Base-by-base conservation (phyloP, 1,284 basidiomycete genomes). In the Taiwanofungus camphoratus region DNA sequence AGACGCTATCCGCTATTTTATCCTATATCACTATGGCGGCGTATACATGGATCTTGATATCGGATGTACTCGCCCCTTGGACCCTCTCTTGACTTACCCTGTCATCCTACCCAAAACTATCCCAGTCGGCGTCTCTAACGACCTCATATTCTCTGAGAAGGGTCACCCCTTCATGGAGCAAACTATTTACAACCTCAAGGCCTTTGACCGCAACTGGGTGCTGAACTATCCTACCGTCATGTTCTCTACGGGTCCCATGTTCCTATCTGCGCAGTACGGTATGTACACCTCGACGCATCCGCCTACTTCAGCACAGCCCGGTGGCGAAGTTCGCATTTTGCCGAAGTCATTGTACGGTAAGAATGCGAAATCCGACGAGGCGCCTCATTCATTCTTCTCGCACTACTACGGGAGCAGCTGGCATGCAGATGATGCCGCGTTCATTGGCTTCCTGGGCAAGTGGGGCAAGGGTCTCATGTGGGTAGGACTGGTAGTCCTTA, bases 171-270 rank as follows among this genome's bases (percentile, higher is more conserved):
- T 99, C 70, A 79, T 98, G 72, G 82, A 86, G 27, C 89, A 93
- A 64, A 87, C 92, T 39, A 95, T 98, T 54, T 86, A 95, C 68
- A 92, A 85, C 54, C 80, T 98, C 50, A 76, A 83, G 57, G 84
- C 83, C n/a, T 99, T 95, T 63, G 88, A 98, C 67, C 91, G 95
- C 65, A 78, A 82, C 42, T 98, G 91, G 80, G 64, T 96, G 41
- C 79, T 92, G 59, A 94, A 97, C 67, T 99, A 99, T 58, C 95
- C 96, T 23, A 99, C 95, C 26, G 95, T 99, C 69, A 99, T 99
- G 95, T 99, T 99, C 70, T 92, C 92, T 38, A 99, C 96, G 0
- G 95, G 95, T 1, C 84, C 92, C 62, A 92, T 94, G 91, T 91
- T 93, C 69, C 66, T 97, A 19, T 90, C 90, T 2, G 79, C 87